Conservation (phyloP, 306 rosid genomes). For the Rosa multiflora region DNA sequence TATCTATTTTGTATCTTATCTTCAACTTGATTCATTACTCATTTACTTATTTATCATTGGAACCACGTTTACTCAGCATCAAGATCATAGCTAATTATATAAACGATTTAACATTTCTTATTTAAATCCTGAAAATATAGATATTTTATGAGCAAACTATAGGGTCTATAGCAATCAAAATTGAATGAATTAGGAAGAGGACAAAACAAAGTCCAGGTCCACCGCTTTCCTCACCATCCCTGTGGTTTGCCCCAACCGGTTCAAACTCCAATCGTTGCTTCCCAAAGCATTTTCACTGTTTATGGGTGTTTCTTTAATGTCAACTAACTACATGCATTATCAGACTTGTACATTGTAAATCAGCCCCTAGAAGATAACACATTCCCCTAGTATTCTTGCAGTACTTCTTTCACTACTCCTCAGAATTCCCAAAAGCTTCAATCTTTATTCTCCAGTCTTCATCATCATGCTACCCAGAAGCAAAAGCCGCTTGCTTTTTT, state of each 20-base stretch:
- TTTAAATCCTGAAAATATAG: neutral
- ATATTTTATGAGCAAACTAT: neutral
- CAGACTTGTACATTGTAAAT: neutral
- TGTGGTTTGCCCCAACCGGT: neutral
- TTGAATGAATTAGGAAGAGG: neutral
- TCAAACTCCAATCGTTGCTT: neutral
- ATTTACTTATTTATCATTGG: neutral
- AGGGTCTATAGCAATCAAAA: slow-evolving; percentile 1
- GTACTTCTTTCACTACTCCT: neutral
- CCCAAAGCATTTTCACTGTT: neutral
- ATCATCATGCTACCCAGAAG: slow-evolving; percentile 38
- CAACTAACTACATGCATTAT: neutral
- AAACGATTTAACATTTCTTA: neutral
- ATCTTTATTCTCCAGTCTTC: neutral
- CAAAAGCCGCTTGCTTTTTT: slow-evolving; percentile 22
- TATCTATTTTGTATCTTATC: neutral
- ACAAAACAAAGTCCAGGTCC: neutral
- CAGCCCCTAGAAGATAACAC: neutral
- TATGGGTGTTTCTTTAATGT: neutral
- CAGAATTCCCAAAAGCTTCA: neutral
- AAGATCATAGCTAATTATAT: neutral
- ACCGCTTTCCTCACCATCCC: neutral
- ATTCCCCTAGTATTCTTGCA: neutral
- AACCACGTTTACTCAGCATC: neutral
- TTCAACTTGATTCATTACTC: neutral